Evolutionary conservation across 1,284 basidiomycete genomes (phyloP).

Genomic region (Phenoliferia sp.): DNA sequence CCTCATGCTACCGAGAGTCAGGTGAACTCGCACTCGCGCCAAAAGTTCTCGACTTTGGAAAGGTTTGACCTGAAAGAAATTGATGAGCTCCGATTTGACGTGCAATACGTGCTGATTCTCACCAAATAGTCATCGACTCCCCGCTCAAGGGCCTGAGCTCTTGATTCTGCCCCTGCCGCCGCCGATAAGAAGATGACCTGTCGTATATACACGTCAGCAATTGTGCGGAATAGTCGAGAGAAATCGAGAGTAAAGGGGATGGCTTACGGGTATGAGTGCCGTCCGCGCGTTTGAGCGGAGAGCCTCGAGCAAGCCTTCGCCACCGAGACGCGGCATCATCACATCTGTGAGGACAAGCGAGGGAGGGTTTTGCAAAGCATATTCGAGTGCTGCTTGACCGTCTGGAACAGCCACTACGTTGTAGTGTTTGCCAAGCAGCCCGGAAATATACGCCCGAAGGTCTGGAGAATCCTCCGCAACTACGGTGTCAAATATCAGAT

Average conservation of each 20-base stretch:
- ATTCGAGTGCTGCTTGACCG: constrained; percentile 31
- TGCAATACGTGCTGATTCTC: background rate
- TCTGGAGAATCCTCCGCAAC: background rate
- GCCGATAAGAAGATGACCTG: constrained; percentile 22
- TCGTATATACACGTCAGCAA: too few species aligned
- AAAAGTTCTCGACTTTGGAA: constrained; percentile 38
- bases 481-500: background rate
- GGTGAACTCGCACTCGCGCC: constrained; percentile 21
- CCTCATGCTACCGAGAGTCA: background rate
- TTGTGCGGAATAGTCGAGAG: too few species aligned
- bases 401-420: constrained; percentile 31
- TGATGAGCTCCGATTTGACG: background rate
- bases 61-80: too few species aligned
- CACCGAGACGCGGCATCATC: constrained; percentile 29
- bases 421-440: background rate
- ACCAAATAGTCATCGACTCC: constrained; percentile 33
- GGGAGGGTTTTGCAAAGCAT: constrained; percentile 26
- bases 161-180: constrained; percentile 34
- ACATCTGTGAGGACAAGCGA: constrained; percentile 36
- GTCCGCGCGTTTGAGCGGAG: background rate
- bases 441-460: background rate
- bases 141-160: constrained; percentile 35
- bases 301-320: background rate
- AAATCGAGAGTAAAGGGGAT: too few species aligned
- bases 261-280: background rate